phyloP scores from a whole-genome alignment of 148 eudicot species.

The Fallopia convolvulus region DNA sequence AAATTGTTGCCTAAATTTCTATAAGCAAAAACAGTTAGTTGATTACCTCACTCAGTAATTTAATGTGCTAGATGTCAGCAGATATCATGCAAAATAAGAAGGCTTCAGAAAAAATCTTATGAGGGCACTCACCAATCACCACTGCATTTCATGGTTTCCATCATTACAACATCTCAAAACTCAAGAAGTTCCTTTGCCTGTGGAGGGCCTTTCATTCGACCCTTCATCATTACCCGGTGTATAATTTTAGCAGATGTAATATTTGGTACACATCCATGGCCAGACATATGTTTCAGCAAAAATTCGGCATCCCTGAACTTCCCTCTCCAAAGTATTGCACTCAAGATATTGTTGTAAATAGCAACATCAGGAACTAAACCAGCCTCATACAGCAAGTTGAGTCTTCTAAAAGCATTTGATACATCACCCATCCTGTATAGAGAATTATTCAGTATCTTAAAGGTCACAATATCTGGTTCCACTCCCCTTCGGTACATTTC shows the following conservation, averaged over 20 bases:
- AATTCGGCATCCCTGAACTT: no score
- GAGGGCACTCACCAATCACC: background rate
- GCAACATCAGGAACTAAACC: no score
- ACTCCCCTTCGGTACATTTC: conserved; percentile 26
- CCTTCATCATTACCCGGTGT: conserved; percentile 9
- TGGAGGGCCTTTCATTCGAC: conserved; percentile 27
- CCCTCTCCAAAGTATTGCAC: no score
- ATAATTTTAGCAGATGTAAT: no score
- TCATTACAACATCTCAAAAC: conserved; percentile 14
- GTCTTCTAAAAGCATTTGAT: conserved; percentile 26
- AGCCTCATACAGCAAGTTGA: conserved; percentile 7
- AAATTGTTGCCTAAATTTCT: no score
- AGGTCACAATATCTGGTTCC: conserved; percentile 34
- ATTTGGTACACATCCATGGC: no score
- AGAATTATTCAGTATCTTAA: conserved; percentile 27
- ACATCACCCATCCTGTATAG: conserved; percentile 31
- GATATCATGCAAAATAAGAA: background rate
- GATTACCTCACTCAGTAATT: no score
- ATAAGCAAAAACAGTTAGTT: no score
- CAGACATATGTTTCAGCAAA: no score
- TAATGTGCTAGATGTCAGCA: background rate
- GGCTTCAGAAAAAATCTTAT: background rate
- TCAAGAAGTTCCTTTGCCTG: conserved; percentile 16
- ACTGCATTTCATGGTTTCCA: background rate
- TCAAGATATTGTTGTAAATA: no score